Base-by-base conservation (phyloP, 129 eudicot genomes). In the Flaveria sonorensis region DNA sequence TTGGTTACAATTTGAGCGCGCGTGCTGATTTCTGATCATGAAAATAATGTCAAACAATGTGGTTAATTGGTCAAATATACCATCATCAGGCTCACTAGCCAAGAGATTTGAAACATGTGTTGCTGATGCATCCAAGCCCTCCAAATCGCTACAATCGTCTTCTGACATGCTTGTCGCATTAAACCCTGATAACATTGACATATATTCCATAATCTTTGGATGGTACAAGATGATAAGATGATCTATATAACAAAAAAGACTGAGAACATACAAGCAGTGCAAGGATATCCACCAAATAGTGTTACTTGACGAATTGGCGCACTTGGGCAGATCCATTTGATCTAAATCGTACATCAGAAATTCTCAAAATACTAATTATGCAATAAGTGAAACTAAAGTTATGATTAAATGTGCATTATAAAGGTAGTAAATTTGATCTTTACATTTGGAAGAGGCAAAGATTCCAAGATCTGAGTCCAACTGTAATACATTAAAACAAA, bases 301-400 rank as follows among this genome's bases (percentile, higher is more conserved):
- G 92, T 83, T 13, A 88, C 89, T 47, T 87, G 93, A 64, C 96
- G 96, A 80, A 88, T 84, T 68, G 96, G 96, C 32, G 96, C 96
- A 80, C 91, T 88, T 78, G 96, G 93, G 82, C 93, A 90, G 63
- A 90, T 90, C 92, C 96, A 90, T 79, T 90, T 90, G 63, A 82
- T 77, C 86, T 82, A 71, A 69, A 76, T 18, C 52, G 57, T 24
- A 61, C 40, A 75, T 39, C 7, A 70, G 53, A 68, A 12, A 40
- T 24, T 39, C n/a, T 55, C 63, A 51, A 57, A 19, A 74, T 57
- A 81, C 76, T 46, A 43, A 64, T 57, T 40, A 32, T 24, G 48
- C 68, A 36, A 61, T 48, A 48, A 30, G 24, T 40, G 30, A 30
- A 68, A 60, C 9, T 57, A 36, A 53, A 66, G 6, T 42, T 15